These are phyloP conservation scores for Quercus rubra DNA, from an alignment of 306 rosid genomes.

Conservation along the genomic window DNA sequence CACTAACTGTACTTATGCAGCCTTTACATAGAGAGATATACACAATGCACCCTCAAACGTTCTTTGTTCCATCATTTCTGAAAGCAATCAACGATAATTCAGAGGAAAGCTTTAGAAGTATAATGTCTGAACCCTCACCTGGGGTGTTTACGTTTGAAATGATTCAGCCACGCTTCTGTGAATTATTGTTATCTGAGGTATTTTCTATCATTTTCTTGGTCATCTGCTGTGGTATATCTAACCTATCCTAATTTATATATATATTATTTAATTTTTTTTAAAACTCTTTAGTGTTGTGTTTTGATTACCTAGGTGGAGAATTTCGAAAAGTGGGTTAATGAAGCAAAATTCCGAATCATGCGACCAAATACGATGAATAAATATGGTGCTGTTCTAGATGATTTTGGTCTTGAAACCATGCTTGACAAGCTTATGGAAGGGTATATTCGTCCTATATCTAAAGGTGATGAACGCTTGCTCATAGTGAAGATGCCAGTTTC, in stretches of 20 bases:
- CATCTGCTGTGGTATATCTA: slow-evolving; percentile 10
- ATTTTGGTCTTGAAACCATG: slow-evolving; percentile 89
- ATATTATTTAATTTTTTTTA: neutral
- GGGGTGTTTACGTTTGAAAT: slow-evolving; percentile 80
- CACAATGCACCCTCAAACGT: slow-evolving; percentile 52
- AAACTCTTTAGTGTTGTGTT: slow-evolving; percentile 17
- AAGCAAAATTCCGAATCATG: slow-evolving; percentile 76
- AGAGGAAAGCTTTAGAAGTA: slow-evolving; percentile 73
- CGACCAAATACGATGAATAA: slow-evolving; percentile 94
- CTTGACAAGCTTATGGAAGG: slow-evolving; percentile 85
- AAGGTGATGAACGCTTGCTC: slow-evolving; percentile 44
- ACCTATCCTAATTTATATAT: slow-evolving; percentile 3
- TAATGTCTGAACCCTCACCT: slow-evolving; percentile 65
- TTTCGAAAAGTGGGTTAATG: slow-evolving; percentile 83
- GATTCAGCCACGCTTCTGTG: slow-evolving; percentile 74
- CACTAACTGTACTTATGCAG: slow-evolving; percentile 39
- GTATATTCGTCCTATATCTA: slow-evolving; percentile 74
- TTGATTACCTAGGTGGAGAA: slow-evolving; percentile 67
- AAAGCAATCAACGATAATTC: slow-evolving; percentile 69
- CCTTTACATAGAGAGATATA: slow-evolving; percentile 62
- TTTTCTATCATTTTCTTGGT: slow-evolving; percentile 19
- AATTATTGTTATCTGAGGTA: slow-evolving; percentile 83
- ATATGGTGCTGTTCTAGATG: slow-evolving; percentile 92
- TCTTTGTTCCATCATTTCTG: slow-evolving; percentile 84
- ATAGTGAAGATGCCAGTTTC: slow-evolving; percentile 9